These are phyloP conservation scores for Saturnispora diversa DNA, from an alignment of 805 yeast genomes.

Conservation along the genomic window DNA sequence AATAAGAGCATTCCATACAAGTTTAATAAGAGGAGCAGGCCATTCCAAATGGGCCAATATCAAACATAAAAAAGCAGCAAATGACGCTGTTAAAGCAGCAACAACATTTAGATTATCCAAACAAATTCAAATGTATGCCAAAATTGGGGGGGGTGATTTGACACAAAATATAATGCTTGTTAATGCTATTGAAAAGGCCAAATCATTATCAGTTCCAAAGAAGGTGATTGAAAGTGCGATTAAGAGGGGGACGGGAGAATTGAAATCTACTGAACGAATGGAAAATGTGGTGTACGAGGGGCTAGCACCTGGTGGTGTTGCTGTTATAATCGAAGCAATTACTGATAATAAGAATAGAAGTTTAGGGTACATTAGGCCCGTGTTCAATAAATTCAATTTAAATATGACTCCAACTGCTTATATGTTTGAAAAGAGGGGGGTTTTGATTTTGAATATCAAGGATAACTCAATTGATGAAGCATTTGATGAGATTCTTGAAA, in stretches of 20 bases:
- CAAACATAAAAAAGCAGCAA: slow-evolving; percentile 87
- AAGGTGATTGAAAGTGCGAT: slow-evolving; percentile 82
- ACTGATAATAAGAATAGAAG: slow-evolving; percentile 88
- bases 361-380: slow-evolving; percentile 63
- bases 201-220: slow-evolving; percentile 67
- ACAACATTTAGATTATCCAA: slow-evolving; percentile 64
- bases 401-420: slow-evolving; percentile 70
- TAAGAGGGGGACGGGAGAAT: slow-evolving; percentile 72
- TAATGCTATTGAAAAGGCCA: slow-evolving; percentile 72
- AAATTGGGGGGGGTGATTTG: slow-evolving; percentile 64
- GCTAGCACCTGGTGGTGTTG: slow-evolving; percentile 87
- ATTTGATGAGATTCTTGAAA: slow-evolving; percentile 67
- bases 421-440: slow-evolving; percentile 73
- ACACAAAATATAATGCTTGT: slow-evolving; percentile 50
- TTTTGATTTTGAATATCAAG: slow-evolving; percentile 44
- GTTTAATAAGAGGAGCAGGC: slow-evolving; percentile 39
- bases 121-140: slow-evolving; percentile 68
- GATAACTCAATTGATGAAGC: slow-evolving; percentile 46
- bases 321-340: slow-evolving; percentile 74
- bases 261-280: slow-evolving; percentile 35
- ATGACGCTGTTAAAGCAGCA: slow-evolving; percentile 71
- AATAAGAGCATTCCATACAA: neutral
- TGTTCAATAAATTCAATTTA: slow-evolving; percentile 56
- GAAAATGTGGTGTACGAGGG: slow-evolving; percentile 74
- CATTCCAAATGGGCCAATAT: slow-evolving; percentile 96